Evolutionary conservation across 177 flowering plant genomes (phyloP).

Genomic region (Telopea speciosissima): DNA sequence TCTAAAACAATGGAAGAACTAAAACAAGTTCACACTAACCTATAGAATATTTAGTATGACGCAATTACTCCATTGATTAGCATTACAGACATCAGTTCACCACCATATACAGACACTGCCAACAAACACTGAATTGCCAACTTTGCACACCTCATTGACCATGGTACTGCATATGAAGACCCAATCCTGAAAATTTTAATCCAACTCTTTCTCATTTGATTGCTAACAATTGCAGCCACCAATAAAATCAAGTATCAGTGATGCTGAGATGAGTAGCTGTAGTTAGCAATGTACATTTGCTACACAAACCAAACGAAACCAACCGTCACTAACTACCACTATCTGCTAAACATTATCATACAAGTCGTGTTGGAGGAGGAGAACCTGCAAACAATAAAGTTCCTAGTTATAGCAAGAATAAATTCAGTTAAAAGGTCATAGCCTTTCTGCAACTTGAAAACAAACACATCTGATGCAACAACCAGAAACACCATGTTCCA

Average conservation of each 20-base stretch:
- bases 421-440: background rate
- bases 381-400: background rate
- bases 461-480: background rate
- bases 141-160: background rate
- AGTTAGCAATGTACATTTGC: constrained; percentile 15
- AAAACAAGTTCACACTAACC: too few species aligned
- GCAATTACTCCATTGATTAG: background rate
- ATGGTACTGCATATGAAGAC: background rate
- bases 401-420: constrained; percentile 4
- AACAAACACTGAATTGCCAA: background rate
- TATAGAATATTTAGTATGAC: background rate
- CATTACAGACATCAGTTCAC: background rate
- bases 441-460: background rate
- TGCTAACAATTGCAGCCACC: background rate
- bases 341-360: constrained; percentile 10
- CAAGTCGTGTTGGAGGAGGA: constrained; percentile 5
- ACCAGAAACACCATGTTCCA: background rate
- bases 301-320: constrained; percentile 7
- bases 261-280: constrained; percentile 1
- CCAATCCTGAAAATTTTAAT: background rate
- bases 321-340: background rate
- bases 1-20: too few species aligned
- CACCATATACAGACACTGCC: background rate
- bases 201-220: background rate
- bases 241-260: background rate